Conservation (phyloP, 1,139 yeast genomes). For the Magnusiomyces ingens region DNA sequence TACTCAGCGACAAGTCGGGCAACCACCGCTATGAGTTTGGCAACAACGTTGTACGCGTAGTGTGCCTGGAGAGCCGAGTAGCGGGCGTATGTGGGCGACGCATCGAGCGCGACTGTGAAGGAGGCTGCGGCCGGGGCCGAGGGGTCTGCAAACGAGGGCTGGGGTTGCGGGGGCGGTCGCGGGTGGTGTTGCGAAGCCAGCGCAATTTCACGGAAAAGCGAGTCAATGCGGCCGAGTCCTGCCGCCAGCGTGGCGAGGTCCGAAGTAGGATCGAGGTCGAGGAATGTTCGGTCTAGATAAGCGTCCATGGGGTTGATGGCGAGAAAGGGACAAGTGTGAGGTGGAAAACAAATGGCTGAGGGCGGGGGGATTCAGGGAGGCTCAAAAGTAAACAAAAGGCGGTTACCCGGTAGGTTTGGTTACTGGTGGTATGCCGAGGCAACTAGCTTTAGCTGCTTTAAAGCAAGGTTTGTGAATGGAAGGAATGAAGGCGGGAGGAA, state of each 20-base stretch:
- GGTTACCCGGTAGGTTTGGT: too few relatives aligned
- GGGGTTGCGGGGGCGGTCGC: neutral
- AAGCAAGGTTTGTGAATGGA: too few relatives aligned
- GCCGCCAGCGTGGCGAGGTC: neutral
- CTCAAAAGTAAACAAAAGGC: too few relatives aligned
- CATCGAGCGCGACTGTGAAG: neutral
- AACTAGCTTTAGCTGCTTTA: too few relatives aligned
- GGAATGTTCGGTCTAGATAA: neutral
- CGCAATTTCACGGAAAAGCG: constrained; percentile 1
- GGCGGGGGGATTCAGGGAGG: too few relatives aligned
- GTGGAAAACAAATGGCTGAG: too few relatives aligned
- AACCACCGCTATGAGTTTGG: neutral
- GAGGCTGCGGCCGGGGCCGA: neutral
- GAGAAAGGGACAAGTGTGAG: too few relatives aligned
- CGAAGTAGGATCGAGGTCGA: constrained; percentile 1
- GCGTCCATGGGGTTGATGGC: too few relatives aligned
- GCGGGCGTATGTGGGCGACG: neutral
- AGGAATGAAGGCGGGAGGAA: too few relatives aligned
- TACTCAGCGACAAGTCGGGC: neutral
- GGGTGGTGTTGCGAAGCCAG: neutral
- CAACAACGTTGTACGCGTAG: neutral
- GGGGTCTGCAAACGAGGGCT: neutral
- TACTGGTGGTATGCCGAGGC: too few relatives aligned
- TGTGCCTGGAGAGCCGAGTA: neutral
- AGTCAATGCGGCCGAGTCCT: constrained; percentile 1